Evolutionary conservation across 345 rosid genomes (phyloP), one percentile per base, ranked within the genome.

Genomic region (Eucalyptus rudis): DNA sequence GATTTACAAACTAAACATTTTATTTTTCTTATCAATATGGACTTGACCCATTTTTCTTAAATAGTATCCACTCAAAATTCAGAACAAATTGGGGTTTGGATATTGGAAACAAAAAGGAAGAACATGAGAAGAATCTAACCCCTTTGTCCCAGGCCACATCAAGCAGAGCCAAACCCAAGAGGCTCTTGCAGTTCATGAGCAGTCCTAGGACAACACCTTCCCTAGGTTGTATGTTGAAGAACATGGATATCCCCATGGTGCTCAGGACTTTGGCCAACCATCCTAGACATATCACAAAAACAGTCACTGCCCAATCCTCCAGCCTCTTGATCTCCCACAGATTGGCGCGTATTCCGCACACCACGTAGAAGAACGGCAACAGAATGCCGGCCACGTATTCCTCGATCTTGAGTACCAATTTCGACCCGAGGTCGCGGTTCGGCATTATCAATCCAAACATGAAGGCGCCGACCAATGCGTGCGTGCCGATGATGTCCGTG

Each of bases 171-270:
- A 93, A 15, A 11, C 91, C 92, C 66, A 93, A 62, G 49, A 93
- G 90, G 5, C 96, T 96, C 87, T 94, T 95, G 76, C 94, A 89
- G 91, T 95, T 95, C 95, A 92, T 92, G 54, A 94, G 93, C 20
- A 93, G 66, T 43, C 95, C 96, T 22, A 95, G 95, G 52, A 92
- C 89, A 54, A 90, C 47, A 17, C 91, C 90, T 45, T 94, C 95
- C 7, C 90, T 91, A 31, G 64, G 31, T 20, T 92, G 56, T 87
- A 92, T 88, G 20, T 80, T 84, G 24, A 81, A 68, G 86, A 85
- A 29, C 29, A 49, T 20, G 51, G 94, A 90, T 54, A 93, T 88
- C 11, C 91, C 43, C 22, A 92, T 62, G 43, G 93, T 91, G 31
- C 93, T 85, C 14, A 90, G 15, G 52, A 94, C 64, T 90, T 93